phyloP scores from a whole-genome alignment of 371 early-diverging fungal species.

The Mucor plumbeus region DNA sequence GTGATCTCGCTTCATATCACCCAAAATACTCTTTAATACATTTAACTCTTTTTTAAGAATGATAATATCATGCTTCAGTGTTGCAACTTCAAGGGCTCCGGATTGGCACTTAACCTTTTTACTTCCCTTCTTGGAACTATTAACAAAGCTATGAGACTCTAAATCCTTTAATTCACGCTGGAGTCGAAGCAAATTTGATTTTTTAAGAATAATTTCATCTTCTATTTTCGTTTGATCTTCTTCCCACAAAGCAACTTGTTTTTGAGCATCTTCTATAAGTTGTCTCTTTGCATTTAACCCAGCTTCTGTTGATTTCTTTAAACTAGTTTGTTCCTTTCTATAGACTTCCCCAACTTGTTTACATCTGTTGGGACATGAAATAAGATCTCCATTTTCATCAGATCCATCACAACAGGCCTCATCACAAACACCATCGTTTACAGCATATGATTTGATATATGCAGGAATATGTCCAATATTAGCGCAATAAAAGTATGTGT shows the following conservation, averaged over 20 bases:
- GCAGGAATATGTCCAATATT: slow-evolving; percentile 81
- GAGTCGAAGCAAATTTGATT: slow-evolving; percentile 27
- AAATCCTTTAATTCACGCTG: slow-evolving; percentile 29
- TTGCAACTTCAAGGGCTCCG: slow-evolving; percentile 27
- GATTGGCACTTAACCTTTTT: slow-evolving; percentile 24
- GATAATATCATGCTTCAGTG: slow-evolving; percentile 40
- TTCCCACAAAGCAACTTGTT: slow-evolving; percentile 44
- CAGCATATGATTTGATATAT: slow-evolving; percentile 70
- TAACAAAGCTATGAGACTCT: neutral
- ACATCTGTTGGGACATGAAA: slow-evolving; percentile 79
- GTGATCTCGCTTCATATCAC: slow-evolving; percentile 69
- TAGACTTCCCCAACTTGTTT: slow-evolving; percentile 57
- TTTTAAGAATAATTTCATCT: slow-evolving; percentile 39
- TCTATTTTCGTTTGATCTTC: slow-evolving; percentile 41
- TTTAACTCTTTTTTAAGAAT: slow-evolving; percentile 44
- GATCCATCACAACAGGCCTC: slow-evolving; percentile 94
- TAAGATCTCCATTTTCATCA: slow-evolving; percentile 74
- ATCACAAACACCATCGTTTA: slow-evolving; percentile 96
- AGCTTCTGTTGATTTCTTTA: slow-evolving; percentile 32
- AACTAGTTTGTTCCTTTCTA: slow-evolving; percentile 42
- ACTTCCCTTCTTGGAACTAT: neutral
- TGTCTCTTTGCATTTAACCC: slow-evolving; percentile 40
- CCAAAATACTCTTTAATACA: slow-evolving; percentile 50
- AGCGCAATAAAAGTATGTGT: slow-evolving; percentile 77
- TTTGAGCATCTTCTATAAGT: slow-evolving; percentile 37